These are phyloP conservation scores for Flaveria bidentis DNA, from an alignment of 129 eudicot genomes.

Conservation along the genomic window DNA sequence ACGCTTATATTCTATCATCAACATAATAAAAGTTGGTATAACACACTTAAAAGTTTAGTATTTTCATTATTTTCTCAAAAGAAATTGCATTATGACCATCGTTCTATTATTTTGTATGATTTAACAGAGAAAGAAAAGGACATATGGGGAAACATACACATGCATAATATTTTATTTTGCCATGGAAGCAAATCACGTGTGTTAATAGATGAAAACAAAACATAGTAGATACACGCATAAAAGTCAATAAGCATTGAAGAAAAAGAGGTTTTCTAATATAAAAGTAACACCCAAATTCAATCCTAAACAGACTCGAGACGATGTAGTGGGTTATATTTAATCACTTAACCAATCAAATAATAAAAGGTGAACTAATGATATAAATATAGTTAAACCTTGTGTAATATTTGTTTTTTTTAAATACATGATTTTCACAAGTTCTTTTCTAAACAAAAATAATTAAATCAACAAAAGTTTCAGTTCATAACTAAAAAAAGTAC, in stretches of 20 bases:
- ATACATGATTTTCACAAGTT: no score
- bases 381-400: no score
- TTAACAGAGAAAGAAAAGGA: no score
- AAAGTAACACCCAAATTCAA: constrained; percentile 16
- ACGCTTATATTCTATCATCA: neutral
- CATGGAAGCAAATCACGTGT: constrained; percentile 25
- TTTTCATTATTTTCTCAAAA: neutral
- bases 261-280: neutral
- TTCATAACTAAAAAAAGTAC: no score
- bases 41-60: neutral
- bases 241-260: constrained; percentile 25
- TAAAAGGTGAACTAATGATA: no score
- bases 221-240: constrained; percentile 5
- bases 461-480: no score
- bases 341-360: no score
- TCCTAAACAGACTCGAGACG: neutral
- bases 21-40: neutral
- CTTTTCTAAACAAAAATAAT: no score
- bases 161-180: neutral
- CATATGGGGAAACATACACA: neutral
- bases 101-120: no score
- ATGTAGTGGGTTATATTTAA: neutral
- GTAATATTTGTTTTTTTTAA: no score
- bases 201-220: constrained; percentile 1
- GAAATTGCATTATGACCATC: no score